Evolutionary conservation across 306 rosid species (phyloP).

Genomic region (Fragaria nilgerrensis): DNA sequence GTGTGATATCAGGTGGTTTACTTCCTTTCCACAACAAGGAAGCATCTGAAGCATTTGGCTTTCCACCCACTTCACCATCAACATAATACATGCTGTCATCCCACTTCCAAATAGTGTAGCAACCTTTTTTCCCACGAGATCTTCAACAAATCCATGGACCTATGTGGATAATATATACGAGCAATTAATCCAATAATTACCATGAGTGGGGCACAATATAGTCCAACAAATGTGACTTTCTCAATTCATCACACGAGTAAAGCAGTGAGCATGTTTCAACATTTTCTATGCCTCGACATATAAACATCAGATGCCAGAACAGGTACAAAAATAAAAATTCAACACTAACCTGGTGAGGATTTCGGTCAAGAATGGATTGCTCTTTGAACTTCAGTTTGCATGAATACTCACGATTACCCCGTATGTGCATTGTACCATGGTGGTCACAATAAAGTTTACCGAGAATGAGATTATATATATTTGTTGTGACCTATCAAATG

Average conservation of each 20-base stretch:
- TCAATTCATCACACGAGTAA: background rate
- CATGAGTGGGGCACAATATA: background rate
- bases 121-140: slow-evolving; percentile 52
- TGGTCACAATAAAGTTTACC: slow-evolving; percentile 95
- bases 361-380: slow-evolving; percentile 91
- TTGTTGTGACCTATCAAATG: slow-evolving; percentile 73
- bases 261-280: slow-evolving; percentile 9
- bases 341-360: slow-evolving; percentile 84
- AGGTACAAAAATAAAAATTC: slow-evolving; percentile 6
- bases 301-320: background rate
- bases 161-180: slow-evolving; percentile 24
- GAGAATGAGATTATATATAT: slow-evolving; percentile 86
- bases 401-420: slow-evolving; percentile 80
- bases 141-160: slow-evolving; percentile 91
- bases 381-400: slow-evolving; percentile 89
- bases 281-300: background rate
- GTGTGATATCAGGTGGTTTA: slow-evolving; percentile 62
- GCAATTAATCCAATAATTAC: slow-evolving; percentile 11
- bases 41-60: slow-evolving; percentile 49
- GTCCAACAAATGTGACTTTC: background rate
- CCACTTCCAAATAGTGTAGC: slow-evolving; percentile 90
- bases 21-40: slow-evolving; percentile 76
- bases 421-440: slow-evolving; percentile 88
- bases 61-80: slow-evolving; percentile 55
- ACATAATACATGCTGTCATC: slow-evolving; percentile 71